A percentile compares a stretch with the other conserved stretches of the same genome.
Conservation (phyloP, 768 basidiomycete genomes). For the Scleroderma citrinum region DNA sequence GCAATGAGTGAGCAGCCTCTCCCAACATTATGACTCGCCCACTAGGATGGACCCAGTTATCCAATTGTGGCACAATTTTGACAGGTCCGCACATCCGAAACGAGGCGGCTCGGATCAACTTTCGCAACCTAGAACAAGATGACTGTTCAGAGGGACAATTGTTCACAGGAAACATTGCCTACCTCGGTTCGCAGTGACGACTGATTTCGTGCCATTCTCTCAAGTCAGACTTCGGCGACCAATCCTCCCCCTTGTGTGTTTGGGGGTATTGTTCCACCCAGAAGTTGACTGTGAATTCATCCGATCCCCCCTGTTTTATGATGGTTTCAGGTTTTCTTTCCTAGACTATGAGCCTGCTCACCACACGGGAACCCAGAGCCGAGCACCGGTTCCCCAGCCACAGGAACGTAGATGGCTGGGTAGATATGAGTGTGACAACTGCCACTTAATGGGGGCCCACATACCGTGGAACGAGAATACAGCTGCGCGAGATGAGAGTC, state of each 20-base stretch:
- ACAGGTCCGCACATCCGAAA: slow-evolving; percentile 34
- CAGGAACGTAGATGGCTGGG: slow-evolving; percentile 7
- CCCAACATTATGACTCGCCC: slow-evolving; percentile 50
- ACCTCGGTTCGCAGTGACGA: slow-evolving; percentile 35
- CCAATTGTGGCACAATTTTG: slow-evolving; percentile 34
- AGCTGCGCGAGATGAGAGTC: slow-evolving; percentile 36
- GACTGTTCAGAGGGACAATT: neutral
- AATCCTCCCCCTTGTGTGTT: slow-evolving; percentile 27
- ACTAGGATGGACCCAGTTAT: slow-evolving; percentile 44
- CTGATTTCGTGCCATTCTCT: slow-evolving; percentile 26
- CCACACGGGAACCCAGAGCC: slow-evolving; percentile 18
- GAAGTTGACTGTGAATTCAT: slow-evolving; percentile 26
- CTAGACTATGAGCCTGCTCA: slow-evolving; percentile 4
- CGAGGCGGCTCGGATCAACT: slow-evolving; percentile 32
- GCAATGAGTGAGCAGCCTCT: slow-evolving; percentile 54
- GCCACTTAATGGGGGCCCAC: neutral
- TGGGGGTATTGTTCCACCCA: slow-evolving; percentile 24
- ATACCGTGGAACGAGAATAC: slow-evolving; percentile 14
- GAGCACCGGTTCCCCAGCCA: slow-evolving; percentile 21
- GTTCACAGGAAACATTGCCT: neutral
- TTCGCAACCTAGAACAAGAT: slow-evolving; percentile 30
- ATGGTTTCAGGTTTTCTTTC: neutral
- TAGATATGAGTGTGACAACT: neutral
- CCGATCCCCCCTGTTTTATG: slow-evolving; percentile 32
- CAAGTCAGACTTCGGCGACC: slow-evolving; percentile 29